Base-by-base conservation (phyloP, 345 rosid genomes). In the Excoecaria agallocha region DNA sequence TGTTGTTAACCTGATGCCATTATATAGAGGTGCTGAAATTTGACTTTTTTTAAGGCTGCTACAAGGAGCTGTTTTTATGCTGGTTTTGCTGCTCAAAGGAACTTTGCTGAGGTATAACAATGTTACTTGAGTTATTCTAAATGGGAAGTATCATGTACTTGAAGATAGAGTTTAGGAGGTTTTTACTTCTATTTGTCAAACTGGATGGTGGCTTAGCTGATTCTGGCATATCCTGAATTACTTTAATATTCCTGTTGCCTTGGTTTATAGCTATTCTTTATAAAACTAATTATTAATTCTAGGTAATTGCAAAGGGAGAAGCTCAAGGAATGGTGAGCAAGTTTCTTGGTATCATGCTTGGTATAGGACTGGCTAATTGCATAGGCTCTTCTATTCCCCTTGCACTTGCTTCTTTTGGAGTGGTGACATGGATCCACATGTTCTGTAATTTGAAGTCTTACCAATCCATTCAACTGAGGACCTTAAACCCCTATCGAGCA, bases 271-370 rank as follows among this genome's bases (percentile, higher is more conserved):
- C 12, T 35, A 35, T 5, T 35, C 38, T 71, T 67, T 30, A 62
- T 74, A 20, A 74, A 68, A 66, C 25, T 10, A 78, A 67, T 71
- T 74, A 51, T 69, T 72, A 50, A 74, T 60, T 81, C 49, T 81
- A 92, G 98, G 98, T 95, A 61, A 95, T 95, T 64, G 99, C 97
- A 48, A 95, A 93, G 74, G 99, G 97, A 75, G 99, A 95, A 89
- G 99, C 99, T 84, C 99, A 95, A 82, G 99, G 99, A 84, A 95
- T 95, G 99, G 92, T 93, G 77, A 93, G 98, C 89, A 93, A 89
- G 82, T 89, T 90, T 73, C 62, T 93, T 63, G 98, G 97, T 69
- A 93, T 95, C 46, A 59, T 80, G 79, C 85, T 95, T 37, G 99
- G 99, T 73, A 95, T 95, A 74, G 90, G 90, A 68, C 65, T 93